Evolutionary conservation across 2,329 filamentous ascomycete species (phyloP), one percentile per base, ranked within the genome.

Genomic region (Sporothrix mexicana): DNA sequence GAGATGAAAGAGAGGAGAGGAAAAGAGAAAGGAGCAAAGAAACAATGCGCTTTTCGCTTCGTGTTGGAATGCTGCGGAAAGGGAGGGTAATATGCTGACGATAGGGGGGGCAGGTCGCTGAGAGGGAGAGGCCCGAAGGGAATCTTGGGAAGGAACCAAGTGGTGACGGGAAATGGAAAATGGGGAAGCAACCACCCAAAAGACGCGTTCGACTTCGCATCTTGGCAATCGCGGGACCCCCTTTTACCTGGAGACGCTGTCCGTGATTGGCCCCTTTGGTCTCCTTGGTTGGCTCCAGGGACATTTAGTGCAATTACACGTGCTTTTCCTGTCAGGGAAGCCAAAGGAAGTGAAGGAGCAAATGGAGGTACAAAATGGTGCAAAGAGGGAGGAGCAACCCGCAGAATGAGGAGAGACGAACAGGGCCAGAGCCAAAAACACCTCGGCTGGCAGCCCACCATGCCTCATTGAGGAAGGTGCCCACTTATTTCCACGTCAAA

Each of bases 401-500:
- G 41, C 36, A 70, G 51, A 66, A 30, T 49, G 66, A 55, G 67
- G 59, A 62, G 41, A 41, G 47, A 49, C 25, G 13, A n/a, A 7
- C 30, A 36, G 30, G 30, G 7, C 30, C 30, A 36, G 70, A 20
- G 45, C 23, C 30, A 36, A 45, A 62, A 71, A 53, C 15, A 71
- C 72, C 72, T 73, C 72, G 72, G 72, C 55, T 68, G 62, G 23
- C 30, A 59, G 41, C 36, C 61, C 68, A 53, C 72, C 23, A 70
- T 70, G n/a, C 61, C 72, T 23, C 6, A 62, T 69, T 53, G 10
- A n/a, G 41, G 1, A 13, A 45, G 23, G 41, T n/a, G 23, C 23
- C 71, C 55, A 55, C 64, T 49, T n/a, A 30, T 67, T 23, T 67
- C 45, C 36, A 71, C 20, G 68, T 59, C 68, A 70, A 70, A 53